Evolutionary conservation across 495 filamentous ascomycete genomes (phyloP).

Genomic region (Annulohypoxylon bovei): DNA sequence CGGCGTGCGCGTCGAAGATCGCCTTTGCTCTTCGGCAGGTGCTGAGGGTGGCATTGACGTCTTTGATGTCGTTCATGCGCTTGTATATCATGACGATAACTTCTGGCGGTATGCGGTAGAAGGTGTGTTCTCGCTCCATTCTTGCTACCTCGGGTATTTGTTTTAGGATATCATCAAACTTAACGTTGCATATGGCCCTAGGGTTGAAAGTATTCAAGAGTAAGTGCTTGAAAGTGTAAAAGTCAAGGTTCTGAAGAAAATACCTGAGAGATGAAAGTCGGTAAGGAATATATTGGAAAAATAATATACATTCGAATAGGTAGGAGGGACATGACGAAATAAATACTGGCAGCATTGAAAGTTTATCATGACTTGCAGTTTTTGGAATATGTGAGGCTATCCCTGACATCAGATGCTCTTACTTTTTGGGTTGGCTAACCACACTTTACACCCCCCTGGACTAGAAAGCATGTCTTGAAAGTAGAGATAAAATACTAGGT

Average conservation of each 20-base stretch:
- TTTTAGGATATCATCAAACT: background rate
- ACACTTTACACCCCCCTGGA: background rate
- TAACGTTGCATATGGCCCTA: too few species aligned
- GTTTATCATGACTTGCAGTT: background rate
- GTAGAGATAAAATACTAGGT: too few species aligned
- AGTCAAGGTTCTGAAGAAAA: too few species aligned
- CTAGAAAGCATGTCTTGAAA: background rate
- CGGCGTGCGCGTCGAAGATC: background rate
- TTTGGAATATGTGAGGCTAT: background rate
- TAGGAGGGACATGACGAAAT: too few species aligned
- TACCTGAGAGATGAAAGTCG: too few species aligned
- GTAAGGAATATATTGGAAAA: background rate
- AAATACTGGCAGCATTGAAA: background rate
- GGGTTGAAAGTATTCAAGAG: too few species aligned
- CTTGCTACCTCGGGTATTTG: background rate
- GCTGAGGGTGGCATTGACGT: conserved; percentile 6
- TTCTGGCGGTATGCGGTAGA: background rate
- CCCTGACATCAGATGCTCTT: background rate
- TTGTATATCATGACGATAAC: background rate
- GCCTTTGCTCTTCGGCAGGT: background rate
- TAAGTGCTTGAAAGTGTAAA: too few species aligned
- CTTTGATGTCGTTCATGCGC: background rate
- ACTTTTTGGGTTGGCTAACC: background rate
- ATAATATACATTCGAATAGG: too few species aligned
- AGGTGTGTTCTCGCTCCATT: background rate